phyloP scores from a whole-genome alignment of 768 basidiomycete species.

The Tremella fuciformis region DNA sequence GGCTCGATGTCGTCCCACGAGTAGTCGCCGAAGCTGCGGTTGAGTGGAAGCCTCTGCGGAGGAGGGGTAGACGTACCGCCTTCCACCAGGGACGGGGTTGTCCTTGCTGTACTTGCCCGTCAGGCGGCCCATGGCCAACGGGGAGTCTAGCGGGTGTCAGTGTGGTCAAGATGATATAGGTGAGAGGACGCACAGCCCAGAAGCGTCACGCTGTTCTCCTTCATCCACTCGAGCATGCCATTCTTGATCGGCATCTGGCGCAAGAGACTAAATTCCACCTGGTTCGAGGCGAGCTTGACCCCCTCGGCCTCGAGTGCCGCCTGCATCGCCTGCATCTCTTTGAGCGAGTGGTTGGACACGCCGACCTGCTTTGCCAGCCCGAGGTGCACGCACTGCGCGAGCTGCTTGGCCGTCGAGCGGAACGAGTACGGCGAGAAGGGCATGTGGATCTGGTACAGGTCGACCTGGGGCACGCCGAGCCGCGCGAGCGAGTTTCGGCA shows the following conservation, averaged over 20 bases:
- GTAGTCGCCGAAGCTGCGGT: slow-evolving; percentile 14
- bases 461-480: slow-evolving; percentile 40
- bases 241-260: slow-evolving; percentile 42
- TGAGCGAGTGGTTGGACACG: slow-evolving; percentile 46
- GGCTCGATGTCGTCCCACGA: slow-evolving; percentile 49
- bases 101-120: slow-evolving; percentile 49
- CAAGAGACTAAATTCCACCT: slow-evolving; percentile 50
- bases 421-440: slow-evolving; percentile 36
- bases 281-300: slow-evolving; percentile 49
- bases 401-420: slow-evolving; percentile 34
- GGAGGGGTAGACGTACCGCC: slow-evolving; percentile 24
- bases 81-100: slow-evolving; percentile 43
- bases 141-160: slow-evolving; percentile 39
- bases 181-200: slow-evolving; percentile 44
- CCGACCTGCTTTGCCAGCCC: slow-evolving; percentile 48
- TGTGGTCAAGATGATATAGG: background rate
- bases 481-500: slow-evolving; percentile 30
- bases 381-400: slow-evolving; percentile 45
- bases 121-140: slow-evolving; percentile 50
- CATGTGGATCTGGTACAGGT: slow-evolving; percentile 44
- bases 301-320: slow-evolving; percentile 37
- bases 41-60: background rate
- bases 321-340: slow-evolving; percentile 46
- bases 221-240: slow-evolving; percentile 48
- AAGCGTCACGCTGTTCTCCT: slow-evolving; percentile 43